A percentile compares a stretch with the other conserved stretches of the same genome.
These are phyloP conservation scores for Sarocladium oryzae DNA, from an alignment of 2,329 filamentous ascomycete species.

Conservation along the genomic window DNA sequence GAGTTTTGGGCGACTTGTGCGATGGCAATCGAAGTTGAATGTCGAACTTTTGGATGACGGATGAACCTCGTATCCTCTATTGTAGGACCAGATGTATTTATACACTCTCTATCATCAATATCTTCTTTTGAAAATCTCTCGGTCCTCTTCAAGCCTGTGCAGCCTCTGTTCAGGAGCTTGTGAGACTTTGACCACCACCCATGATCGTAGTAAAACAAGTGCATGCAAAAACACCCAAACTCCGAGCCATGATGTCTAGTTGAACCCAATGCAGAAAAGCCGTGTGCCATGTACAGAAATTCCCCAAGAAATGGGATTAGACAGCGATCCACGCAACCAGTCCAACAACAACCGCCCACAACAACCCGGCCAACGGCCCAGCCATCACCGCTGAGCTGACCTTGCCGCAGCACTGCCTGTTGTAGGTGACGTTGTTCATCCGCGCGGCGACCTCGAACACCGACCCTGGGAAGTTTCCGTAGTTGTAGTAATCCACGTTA, in stretches of 20 bases:
- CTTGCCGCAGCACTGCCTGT: constrained; percentile 48
- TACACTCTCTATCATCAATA: too few species aligned
- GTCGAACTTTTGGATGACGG: too few species aligned
- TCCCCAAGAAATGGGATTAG: too few species aligned
- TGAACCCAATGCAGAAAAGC: not conserved
- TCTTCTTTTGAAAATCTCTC: too few species aligned
- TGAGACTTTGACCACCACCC: too few species aligned
- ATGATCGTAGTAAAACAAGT: too few species aligned
- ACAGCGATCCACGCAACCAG: not conserved
- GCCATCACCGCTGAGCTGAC: constrained; percentile 22
- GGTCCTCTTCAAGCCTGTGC: too few species aligned
- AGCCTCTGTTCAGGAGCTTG: too few species aligned
- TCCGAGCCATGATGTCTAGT: not conserved
- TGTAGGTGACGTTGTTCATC: constrained; percentile 68
- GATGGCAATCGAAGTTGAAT: too few species aligned
- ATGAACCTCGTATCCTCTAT: too few species aligned
- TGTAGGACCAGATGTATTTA: too few species aligned
- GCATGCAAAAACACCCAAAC: constrained; percentile 11
- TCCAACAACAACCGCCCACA: not conserved
- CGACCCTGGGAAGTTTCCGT: constrained; percentile 57
- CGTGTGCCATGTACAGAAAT: not conserved
- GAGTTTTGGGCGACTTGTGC: too few species aligned
- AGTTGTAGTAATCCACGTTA: constrained; percentile 81
- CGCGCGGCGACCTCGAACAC: constrained; percentile 69
- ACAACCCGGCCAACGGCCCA: not conserved